Percentiles rank a stretch among this genome's conserved stretches.
These are phyloP conservation scores for Carex kokanica DNA, from an alignment of 176 grass and related monocot genomes.

Conservation along the genomic window DNA sequence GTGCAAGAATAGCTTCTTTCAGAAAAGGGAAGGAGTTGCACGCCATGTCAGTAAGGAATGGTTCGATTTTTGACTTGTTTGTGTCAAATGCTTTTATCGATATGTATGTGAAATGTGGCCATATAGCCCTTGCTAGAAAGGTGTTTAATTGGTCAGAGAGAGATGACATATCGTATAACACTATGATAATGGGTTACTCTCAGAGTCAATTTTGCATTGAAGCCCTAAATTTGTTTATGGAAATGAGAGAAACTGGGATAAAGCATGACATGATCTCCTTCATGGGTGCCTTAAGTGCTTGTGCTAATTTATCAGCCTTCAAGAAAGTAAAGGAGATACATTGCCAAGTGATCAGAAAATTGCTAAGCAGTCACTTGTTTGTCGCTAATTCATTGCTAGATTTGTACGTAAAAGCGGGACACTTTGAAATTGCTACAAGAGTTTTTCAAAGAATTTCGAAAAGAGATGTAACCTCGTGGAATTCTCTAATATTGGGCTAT, in stretches of 20 bases:
- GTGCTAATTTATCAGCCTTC: slow-evolving; percentile 63
- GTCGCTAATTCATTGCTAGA: slow-evolving; percentile 65
- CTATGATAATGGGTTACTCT: slow-evolving; percentile 71
- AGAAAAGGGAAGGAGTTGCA: slow-evolving; percentile 77
- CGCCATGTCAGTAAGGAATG: slow-evolving; percentile 48
- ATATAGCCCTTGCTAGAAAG: slow-evolving; percentile 35
- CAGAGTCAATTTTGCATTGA: slow-evolving; percentile 46
- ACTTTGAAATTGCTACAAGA: slow-evolving; percentile 53
- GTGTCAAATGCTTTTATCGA: slow-evolving; percentile 87
- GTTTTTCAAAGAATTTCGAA: slow-evolving; percentile 52
- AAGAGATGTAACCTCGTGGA: slow-evolving; percentile 82
- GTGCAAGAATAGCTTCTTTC: slow-evolving; percentile 57
- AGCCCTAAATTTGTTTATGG: slow-evolving; percentile 63
- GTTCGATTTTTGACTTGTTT: slow-evolving; percentile 54
- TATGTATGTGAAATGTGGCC: slow-evolving; percentile 80
- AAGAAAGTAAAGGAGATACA: slow-evolving; percentile 85
- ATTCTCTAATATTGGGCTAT: slow-evolving; percentile 73
- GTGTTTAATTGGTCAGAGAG: slow-evolving; percentile 66
- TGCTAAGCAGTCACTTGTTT: slow-evolving; percentile 44
- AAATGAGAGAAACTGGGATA: slow-evolving; percentile 58
- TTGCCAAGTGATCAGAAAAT: slow-evolving; percentile 55
- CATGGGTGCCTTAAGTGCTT: slow-evolving; percentile 68
- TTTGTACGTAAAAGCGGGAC: slow-evolving; percentile 74
- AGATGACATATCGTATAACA: slow-evolving; percentile 79
- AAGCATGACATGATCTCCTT: slow-evolving; percentile 68